Percentiles rank a stretch among this genome's conserved stretches.
Evolutionary conservation across 1,139 yeast genomes (phyloP).

Genomic region (Yamadazyma buinensis): DNA sequence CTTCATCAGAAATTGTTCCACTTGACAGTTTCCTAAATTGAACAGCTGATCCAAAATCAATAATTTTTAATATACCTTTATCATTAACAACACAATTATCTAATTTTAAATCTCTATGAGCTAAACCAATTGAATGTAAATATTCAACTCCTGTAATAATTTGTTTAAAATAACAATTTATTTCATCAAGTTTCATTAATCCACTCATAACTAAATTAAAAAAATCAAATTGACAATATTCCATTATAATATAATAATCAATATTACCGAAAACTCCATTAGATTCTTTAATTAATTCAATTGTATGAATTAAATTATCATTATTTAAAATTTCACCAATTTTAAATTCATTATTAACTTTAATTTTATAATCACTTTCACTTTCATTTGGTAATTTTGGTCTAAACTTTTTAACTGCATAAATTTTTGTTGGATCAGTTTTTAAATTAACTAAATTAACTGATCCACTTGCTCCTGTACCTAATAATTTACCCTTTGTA

Average conservation of each 20-base stretch:
- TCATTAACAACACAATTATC: slow-evolving; percentile 72
- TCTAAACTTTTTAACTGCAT: slow-evolving; percentile 70
- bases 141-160: slow-evolving; percentile 57
- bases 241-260: slow-evolving; percentile 66
- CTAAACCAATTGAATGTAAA: slow-evolving; percentile 64
- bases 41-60: slow-evolving; percentile 77
- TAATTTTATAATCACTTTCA: slow-evolving; percentile 53
- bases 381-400: slow-evolving; percentile 49
- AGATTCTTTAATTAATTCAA: slow-evolving; percentile 52
- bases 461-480: slow-evolving; percentile 78
- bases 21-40: slow-evolving; percentile 44
- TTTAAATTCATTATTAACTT: slow-evolving; percentile 64
- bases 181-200: slow-evolving; percentile 53
- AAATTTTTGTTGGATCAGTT: slow-evolving; percentile 43
- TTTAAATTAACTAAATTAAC: slow-evolving; percentile 55
- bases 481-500: slow-evolving; percentile 57
- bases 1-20: neutral
- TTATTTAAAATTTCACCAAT: slow-evolving; percentile 61
- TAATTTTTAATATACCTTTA: slow-evolving; percentile 61
- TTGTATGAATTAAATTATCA: slow-evolving; percentile 60
- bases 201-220: slow-evolving; percentile 78
- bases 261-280: slow-evolving; percentile 23
- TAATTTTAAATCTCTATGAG: slow-evolving; percentile 72
- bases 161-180: slow-evolving; percentile 67
- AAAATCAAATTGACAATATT: slow-evolving; percentile 70